A percentile compares a stretch with the other conserved stretches of the same genome.
Evolutionary conservation across 495 filamentous ascomycete species (phyloP).

Genomic region (Acidomyces sp.): DNA sequence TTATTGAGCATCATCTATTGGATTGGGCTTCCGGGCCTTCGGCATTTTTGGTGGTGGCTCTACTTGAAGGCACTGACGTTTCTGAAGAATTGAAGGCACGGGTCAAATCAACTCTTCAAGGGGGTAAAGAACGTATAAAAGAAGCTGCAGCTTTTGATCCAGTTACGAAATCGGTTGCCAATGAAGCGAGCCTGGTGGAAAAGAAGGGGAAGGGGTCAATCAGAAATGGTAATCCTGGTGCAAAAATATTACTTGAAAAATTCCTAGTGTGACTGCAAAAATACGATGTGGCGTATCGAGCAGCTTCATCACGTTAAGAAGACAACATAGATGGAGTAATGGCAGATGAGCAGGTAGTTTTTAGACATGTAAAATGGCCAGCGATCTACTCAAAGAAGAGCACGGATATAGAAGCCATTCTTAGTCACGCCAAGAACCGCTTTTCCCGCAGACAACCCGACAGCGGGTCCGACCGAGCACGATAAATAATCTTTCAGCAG

Average conservation of each 20-base stretch:
- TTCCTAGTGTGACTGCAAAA: too few species aligned
- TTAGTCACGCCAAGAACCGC: too few species aligned
- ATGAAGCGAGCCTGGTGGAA: constrained; percentile 24
- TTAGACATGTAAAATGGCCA: too few species aligned
- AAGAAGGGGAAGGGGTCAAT: constrained; percentile 34
- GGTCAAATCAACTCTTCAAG: constrained; percentile 50
- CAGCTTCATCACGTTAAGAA: too few species aligned
- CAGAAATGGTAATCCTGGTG: constrained; percentile 39
- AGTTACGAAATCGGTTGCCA: constrained; percentile 17
- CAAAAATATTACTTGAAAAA: constrained; percentile 42
- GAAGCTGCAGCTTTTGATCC: constrained; percentile 34
- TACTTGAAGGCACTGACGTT: constrained; percentile 73
- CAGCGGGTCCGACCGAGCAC: too few species aligned
- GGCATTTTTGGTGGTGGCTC: constrained; percentile 65
- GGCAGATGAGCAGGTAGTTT: too few species aligned
- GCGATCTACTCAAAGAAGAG: too few species aligned
- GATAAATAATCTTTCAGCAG: too few species aligned
- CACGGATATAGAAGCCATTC: too few species aligned
- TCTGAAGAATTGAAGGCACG: constrained; percentile 47
- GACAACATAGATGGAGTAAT: too few species aligned
- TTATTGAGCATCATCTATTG: constrained; percentile 56
- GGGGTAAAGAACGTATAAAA: constrained; percentile 40
- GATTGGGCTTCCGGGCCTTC: constrained; percentile 79
- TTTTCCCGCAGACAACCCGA: too few species aligned
- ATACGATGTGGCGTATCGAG: too few species aligned